Base-by-base conservation (phyloP, 75 land plant genomes). In the Selaginella moellendorffii region DNA sequence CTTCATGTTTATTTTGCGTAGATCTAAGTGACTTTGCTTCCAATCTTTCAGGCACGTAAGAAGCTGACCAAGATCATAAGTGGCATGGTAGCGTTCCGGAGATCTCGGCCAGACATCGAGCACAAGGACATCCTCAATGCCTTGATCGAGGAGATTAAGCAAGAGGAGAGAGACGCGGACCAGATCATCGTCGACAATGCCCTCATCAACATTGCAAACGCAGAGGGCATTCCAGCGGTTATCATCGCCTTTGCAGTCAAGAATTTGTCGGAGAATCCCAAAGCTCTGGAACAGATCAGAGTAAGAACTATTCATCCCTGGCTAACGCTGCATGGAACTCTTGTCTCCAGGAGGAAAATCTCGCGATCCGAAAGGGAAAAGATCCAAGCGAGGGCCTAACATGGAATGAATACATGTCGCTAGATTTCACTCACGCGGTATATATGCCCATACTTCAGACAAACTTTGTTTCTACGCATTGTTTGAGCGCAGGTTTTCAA, bases 341-440 rank as follows among this genome's bases (percentile, higher is more conserved):
- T n/a, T n/a, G n/a, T 36, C 46, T 5, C 5, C 46, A 36, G 46
- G 46, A 36, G 46, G 46, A 36, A 36, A 36, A 5, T 36, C n/a
- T 36, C 14, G 46, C 46, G 5, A 5, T 36, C 46, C 5, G 46
- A 36, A 36, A 36, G 46, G n/a, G n/a, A 5, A 36, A 36, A 14
- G 46, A 36, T 36, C 46, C 46, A 36, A 36, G 14, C 14, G 84
- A 79, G 20, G 30, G 75, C 2, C 65, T 87, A 52, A 81, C 30
- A 8, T 91, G 97, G 97, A 88, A 91, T 0, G 97, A 87, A 54
- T 91, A 88, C 78, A 91, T 82, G 77, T 61, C 65, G 52, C 82
- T 91, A 88, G 80, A 79, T 0, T 87, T 87, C 84, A 88, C 89
- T 0, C 88, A 91, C 26, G 73, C 82, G 70, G 97, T 91, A 81